Base-by-base conservation (phyloP, 768 basidiomycete genomes). In the Rhodotorula paludigena region DNA sequence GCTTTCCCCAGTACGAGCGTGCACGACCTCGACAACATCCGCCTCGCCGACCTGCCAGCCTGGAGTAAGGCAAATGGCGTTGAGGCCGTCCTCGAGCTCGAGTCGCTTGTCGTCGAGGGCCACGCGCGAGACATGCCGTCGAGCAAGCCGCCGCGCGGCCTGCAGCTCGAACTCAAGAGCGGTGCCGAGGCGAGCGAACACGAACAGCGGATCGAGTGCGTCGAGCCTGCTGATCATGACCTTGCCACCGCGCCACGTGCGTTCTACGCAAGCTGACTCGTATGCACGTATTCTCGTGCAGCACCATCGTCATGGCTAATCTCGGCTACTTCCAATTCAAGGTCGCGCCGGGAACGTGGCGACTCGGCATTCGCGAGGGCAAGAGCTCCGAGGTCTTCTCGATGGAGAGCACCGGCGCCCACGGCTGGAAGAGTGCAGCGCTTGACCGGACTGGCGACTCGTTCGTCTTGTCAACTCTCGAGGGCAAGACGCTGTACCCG, bases 261-360 rank as follows among this genome's bases (percentile, higher is more conserved):
- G n/a, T n/a, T n/a, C n/a, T n/a, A n/a, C n/a, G n/a, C n/a, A n/a
- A n/a, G n/a, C n/a, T n/a, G n/a, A n/a, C n/a, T 32, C 28, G 30
- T 32, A 25, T 32, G 32, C 21, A 25, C 47, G 5, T 15, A 38
- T 25, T 14, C 18, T 18, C 8, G 25, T 18, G 18, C 49, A 61
- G 96, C 73, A 98, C 96, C 0, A 88, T 86, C 64, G 87, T 98
- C 45, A 90, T 96, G 61, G 91, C 89, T 9, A 99, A 98, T 76
- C 81, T 98, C 10, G 96, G 96, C 3, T 99, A 99, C 78, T 80
- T 97, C 61, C 96, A 99, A 76, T 92, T 98, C 81, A 92, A 91
- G 77, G 88, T 89, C 2, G 88, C 84, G 60, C 96, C 96, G 1
- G 96, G 96, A 2, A 86, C 89, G 0, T 93, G 88, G 80, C 81